These are phyloP conservation scores for Verticillium nubilum DNA, from an alignment of 2,329 filamentous ascomycete genomes.

Conservation along the genomic window DNA sequence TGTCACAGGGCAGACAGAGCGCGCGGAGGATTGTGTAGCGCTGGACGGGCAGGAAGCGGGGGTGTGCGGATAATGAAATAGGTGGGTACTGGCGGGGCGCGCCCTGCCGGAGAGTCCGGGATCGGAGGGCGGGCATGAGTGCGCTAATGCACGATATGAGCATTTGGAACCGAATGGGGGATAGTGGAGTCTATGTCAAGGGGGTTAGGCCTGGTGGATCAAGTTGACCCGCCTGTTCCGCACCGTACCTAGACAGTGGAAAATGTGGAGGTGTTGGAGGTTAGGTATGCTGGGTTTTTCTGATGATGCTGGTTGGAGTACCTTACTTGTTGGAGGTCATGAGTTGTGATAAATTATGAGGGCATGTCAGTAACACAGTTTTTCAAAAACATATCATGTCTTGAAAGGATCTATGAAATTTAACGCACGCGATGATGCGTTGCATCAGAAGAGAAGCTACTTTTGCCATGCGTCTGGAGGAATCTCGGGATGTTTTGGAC, in stretches of 20 bases:
- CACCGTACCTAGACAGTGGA: not conserved
- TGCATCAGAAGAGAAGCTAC: not conserved
- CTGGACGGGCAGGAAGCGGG: not conserved
- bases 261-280: not conserved
- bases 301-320: not conserved
- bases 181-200: not conserved
- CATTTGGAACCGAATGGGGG: not conserved
- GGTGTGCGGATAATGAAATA: not conserved
- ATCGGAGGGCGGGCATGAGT: not conserved
- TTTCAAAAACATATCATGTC: not conserved
- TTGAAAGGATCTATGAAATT: not conserved
- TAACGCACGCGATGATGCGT: not conserved
- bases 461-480: not conserved
- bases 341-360: not conserved
- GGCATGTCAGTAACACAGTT: not conserved
- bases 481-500: not conserved
- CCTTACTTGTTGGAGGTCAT: not conserved
- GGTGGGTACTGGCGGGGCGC: not conserved
- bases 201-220: not conserved
- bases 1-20: not conserved
- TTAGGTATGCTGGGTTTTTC: not conserved
- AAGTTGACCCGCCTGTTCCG: not conserved
- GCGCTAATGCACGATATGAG: not conserved
- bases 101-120: not conserved
- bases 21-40: not conserved